Percentiles rank a stretch among this genome's conserved stretches.
These are phyloP conservation scores for Leccinum griseonigrum DNA, from an alignment of 1,284 basidiomycete genomes.

Conservation along the genomic window DNA sequence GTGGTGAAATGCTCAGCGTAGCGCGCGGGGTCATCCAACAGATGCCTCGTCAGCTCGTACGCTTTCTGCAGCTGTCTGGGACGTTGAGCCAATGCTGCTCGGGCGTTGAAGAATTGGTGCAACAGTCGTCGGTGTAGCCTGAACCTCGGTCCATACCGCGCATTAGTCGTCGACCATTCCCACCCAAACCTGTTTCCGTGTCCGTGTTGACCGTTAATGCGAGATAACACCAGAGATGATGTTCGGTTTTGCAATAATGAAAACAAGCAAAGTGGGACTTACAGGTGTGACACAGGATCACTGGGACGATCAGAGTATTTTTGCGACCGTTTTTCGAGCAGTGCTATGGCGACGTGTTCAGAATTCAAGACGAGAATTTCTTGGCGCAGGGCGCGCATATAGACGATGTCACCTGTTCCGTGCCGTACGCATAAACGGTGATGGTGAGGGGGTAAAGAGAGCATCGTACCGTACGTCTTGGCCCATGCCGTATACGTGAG, in stretches of 20 bases:
- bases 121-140: constrained; percentile 14
- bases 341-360: constrained; percentile 10
- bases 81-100: constrained; percentile 11
- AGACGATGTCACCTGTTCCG: too few species aligned
- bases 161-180: constrained; percentile 4
- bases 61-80: constrained; percentile 15
- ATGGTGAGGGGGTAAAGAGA: too few species aligned
- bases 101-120: constrained; percentile 15
- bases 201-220: background rate
- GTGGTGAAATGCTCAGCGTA: constrained; percentile 14
- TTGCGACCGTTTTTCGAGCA: constrained; percentile 16
- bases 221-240: background rate
- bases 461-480: too few species aligned
- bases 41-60: constrained; percentile 8
- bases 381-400: constrained; percentile 6
- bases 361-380: constrained; percentile 19
- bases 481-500: too few species aligned
- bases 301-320: constrained; percentile 23
- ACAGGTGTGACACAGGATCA: too few species aligned
- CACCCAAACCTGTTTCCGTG: constrained; percentile 12
- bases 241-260: background rate
- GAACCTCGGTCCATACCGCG: constrained; percentile 14
- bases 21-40: constrained; percentile 7
- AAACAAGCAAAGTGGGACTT: background rate
- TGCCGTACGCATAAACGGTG: too few species aligned